A percentile compares a stretch with the other conserved stretches of the same genome.
Conservation (phyloP, 208 protist genomes). For the Borovskyia barvae region DNA sequence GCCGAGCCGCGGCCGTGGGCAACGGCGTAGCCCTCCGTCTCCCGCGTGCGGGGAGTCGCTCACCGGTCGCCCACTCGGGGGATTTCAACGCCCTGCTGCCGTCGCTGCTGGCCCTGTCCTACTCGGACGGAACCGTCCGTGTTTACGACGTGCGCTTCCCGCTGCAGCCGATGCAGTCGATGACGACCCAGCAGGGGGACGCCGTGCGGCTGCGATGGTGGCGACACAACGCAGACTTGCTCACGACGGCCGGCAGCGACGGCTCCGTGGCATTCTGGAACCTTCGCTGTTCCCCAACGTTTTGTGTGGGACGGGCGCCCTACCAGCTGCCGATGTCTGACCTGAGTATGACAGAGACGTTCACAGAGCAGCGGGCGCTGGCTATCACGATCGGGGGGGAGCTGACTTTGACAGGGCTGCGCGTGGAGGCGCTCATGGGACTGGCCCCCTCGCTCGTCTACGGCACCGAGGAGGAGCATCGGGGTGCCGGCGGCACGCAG, state of each 20-base stretch:
- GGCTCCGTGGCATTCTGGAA: conserved; percentile 82
- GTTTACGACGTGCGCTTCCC: conserved; percentile 77
- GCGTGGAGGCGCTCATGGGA: conserved; percentile 37
- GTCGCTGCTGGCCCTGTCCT: conserved; percentile 46
- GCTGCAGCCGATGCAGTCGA: conserved; percentile 39
- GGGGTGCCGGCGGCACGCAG: not conserved
- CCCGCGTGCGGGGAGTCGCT: conserved; percentile 13
- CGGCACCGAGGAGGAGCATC: not conserved
- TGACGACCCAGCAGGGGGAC: conserved; percentile 76
- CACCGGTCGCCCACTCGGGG: conserved; percentile 37
- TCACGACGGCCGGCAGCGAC: conserved; percentile 75
- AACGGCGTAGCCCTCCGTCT: conserved; percentile 18
- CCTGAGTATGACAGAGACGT: conserved; percentile 60
- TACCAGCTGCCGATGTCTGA: conserved; percentile 50
- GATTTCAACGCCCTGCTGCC: conserved; percentile 79
- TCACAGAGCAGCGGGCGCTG: conserved; percentile 64
- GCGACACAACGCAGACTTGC: conserved; percentile 64
- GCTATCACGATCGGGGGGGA: conserved; percentile 65
- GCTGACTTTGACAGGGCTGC: conserved; percentile 33
- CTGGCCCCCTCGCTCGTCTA: conserved; percentile 35
- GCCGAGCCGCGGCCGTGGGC: conserved; percentile 14
- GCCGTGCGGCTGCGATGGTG: conserved; percentile 63
- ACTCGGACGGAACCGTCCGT: conserved; percentile 70
- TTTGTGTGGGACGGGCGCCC: conserved; percentile 74
- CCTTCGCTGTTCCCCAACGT: conserved; percentile 67